Base-by-base conservation (phyloP, 2,329 filamentous ascomycete genomes). In the Arthrobotrys musiformis region DNA sequence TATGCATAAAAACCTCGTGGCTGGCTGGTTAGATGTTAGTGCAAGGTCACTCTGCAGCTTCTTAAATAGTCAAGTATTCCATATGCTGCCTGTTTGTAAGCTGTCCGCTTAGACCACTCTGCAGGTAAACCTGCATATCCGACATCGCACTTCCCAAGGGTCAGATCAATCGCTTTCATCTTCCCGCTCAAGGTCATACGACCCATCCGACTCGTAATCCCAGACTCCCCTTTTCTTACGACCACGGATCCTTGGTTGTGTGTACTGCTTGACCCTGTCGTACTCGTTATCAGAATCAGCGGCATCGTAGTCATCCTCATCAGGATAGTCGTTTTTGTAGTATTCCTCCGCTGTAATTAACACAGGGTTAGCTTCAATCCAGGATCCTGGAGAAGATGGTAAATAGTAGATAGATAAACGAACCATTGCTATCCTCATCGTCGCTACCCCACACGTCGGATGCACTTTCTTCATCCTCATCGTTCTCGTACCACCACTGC, bases 401-500 rank as follows among this genome's bases (percentile, higher is more conserved):
- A 17, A 15, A 26, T 30, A 22, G 17, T 28, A 17, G 15, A 8
- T 11, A 33, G 28, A 35, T 35, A 46, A 22, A 73, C 69, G 24
- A 52, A 81, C 80, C 79, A 74, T 81, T 81, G 46, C 80, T 81
- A 66, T 81, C 80, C 33, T 81, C 80, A 67, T 81, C 80, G 19
- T 81, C 80, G 22, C 79, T 80, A 26, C 72, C 80, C 37, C 78
- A 80, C 35, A 80, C 69, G 35, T 80, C 79, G 72, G 78, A 79
- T 54, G 70, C 72, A 68, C 79, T 79, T 30, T 80, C 78, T 54
- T 81, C 80, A 24, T 80, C 79, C 30, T 80, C 80, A 28, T 72
- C 77, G 17, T 79, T 79, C 63, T 81, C 80, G 50, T 81, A 81
- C 79, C 80, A 81, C 80, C 80, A 81, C 40, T 80, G 80, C 33